Evolutionary conservation across 2,329 filamentous ascomycete species (phyloP).

Genomic region (Pseudocercospora vitis): DNA sequence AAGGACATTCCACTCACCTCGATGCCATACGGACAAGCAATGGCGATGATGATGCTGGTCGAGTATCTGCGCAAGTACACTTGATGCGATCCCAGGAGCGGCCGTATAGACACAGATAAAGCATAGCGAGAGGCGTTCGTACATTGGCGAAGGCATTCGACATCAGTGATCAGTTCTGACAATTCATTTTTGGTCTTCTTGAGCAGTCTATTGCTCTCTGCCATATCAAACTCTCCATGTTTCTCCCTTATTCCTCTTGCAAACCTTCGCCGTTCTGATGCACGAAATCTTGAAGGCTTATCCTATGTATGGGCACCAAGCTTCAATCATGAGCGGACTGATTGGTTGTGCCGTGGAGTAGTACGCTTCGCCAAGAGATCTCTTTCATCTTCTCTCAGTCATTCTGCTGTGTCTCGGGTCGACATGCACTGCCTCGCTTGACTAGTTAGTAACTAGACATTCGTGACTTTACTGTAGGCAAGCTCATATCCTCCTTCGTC

Average conservation of each 20-base stretch:
- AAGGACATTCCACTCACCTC: constrained; percentile 73
- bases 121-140: background rate
- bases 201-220: background rate
- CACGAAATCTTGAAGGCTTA: background rate
- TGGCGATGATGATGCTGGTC: constrained; percentile 79
- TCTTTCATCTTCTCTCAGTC: background rate
- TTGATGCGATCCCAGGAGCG: constrained; percentile 28
- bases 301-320: background rate
- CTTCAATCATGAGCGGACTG: background rate
- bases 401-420: background rate
- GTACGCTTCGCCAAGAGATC: background rate
- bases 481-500: background rate
- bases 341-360: background rate
- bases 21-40: constrained; percentile 83
- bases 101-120: background rate
- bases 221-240: background rate
- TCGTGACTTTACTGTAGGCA: background rate
- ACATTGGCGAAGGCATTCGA: too few relatives aligned
- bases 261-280: background rate
- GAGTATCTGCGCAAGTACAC: constrained; percentile 67
- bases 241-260: background rate
- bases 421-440: background rate
- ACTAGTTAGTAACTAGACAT: background rate
- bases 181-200: background rate
- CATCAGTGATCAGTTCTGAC: background rate